phyloP scores from a whole-genome alignment of 1,284 basidiomycete genomes.

The Golubevia sp. region DNA sequence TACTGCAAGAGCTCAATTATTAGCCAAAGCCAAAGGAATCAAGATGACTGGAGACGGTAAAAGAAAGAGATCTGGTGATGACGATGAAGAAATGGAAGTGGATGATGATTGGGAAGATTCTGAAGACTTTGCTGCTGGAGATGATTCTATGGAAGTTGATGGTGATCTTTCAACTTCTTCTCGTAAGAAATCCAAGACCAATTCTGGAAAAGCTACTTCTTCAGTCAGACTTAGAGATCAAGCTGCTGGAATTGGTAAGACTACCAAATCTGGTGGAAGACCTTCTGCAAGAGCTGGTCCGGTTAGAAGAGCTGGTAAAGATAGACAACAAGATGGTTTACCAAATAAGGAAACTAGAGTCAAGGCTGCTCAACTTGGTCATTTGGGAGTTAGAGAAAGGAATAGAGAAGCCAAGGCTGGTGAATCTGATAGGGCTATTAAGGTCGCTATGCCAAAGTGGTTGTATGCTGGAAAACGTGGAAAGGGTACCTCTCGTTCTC shows the following conservation, averaged over 20 bases:
- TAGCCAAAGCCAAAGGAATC: conserved; percentile 59
- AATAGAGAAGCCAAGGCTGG: conserved; percentile 51
- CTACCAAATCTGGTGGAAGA: conserved; percentile 43
- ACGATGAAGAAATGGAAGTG: conserved; percentile 4
- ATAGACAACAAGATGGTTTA: conserved; percentile 48
- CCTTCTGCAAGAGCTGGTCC: conserved; percentile 48
- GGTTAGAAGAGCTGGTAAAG: conserved; percentile 43
- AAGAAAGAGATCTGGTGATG: not conserved
- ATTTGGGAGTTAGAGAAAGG: conserved; percentile 38
- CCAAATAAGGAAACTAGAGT: conserved; percentile 40
- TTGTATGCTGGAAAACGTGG: conserved; percentile 37
- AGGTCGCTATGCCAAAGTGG: conserved; percentile 40
- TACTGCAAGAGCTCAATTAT: conserved; percentile 52
- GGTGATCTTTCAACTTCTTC: not conserved
- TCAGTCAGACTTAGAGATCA: not conserved
- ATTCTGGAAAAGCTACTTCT: not conserved
- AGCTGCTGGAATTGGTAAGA: conserved; percentile 15
- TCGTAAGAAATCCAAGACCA: not conserved
- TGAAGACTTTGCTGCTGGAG: not conserved
- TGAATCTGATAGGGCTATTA: conserved; percentile 54
- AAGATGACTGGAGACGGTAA: not conserved
- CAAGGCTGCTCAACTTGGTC: conserved; percentile 47
- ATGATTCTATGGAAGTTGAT: not conserved
- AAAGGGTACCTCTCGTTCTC: conserved; percentile 51
- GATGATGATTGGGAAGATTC: not conserved